Evolutionary conservation across 192 early-diverging fungal species (phyloP), one percentile per base, ranked within the genome.

Genomic region (Podila verticillata): DNA sequence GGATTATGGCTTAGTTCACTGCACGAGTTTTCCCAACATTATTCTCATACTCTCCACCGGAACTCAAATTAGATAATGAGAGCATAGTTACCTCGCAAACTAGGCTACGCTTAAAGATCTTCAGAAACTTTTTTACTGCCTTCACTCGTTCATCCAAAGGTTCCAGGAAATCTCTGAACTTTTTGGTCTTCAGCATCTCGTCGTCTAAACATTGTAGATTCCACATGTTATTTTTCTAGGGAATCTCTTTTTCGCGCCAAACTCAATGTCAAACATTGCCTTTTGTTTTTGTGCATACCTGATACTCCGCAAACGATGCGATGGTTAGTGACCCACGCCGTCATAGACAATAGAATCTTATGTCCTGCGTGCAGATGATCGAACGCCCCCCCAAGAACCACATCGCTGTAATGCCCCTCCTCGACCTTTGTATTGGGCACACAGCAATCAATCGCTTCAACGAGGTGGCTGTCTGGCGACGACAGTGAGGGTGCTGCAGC

Each of bases 281-380:
- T 24, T 34, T 44, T 47, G 61, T 17, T 15, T 22, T 19, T 31
- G n/a, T n/a, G 48, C 66, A 36, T 88, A 95, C 93, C 92, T 80
- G 92, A 89, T 49, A 95, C 84, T 59, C 96, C 90, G 70, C 94
- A 90, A 63, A 92, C 69, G 66, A 94, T 64, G 68, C 88, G 64
- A 60, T 90, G 81, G 12, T 82, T 80, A 6, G 94, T 80, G 10
- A 95, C 83, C 80, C 92, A 89, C 0, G 91, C 93, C 0, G 94
- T 89, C 74, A 92, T 92, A 1, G 95, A 92, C 35, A 99, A 85
- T 17, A 99, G 82, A 36, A 98, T 94, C 87, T 98, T 96, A 81
- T 99, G 98, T 12, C 96, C 98, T 2, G 89, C 83, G 68, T 99
- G 98, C 59, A 99, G 83, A 73, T 98, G 96, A 83, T 99, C 98